Conservation (phyloP, 148 eudicot genomes). For the Camellia granthamiana region DNA sequence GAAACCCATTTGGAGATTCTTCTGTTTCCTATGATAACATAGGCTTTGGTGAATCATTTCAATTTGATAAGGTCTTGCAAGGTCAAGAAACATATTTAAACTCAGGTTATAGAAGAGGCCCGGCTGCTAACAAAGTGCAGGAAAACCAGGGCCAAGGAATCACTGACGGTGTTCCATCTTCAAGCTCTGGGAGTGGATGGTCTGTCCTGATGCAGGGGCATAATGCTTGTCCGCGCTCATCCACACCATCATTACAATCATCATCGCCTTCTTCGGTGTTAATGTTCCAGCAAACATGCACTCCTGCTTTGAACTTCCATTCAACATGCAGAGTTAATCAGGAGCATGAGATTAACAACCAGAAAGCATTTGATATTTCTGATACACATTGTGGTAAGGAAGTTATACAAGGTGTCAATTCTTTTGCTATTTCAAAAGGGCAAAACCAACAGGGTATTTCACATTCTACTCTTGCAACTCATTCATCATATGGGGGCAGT, state of each 20-base stretch:
- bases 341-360: slow-evolving; percentile 10
- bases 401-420: slow-evolving; percentile 13
- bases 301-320: slow-evolving; percentile 9
- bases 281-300: slow-evolving; percentile 50
- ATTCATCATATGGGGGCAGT: slow-evolving; percentile 23
- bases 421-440: slow-evolving; percentile 13
- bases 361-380: slow-evolving; percentile 16
- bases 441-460: slow-evolving; percentile 16
- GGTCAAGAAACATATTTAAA: slow-evolving; percentile 86
- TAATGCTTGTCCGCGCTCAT: slow-evolving; percentile 17
- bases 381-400: slow-evolving; percentile 11
- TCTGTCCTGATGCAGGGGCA: slow-evolving; percentile 21
- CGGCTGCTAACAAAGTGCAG: slow-evolving; percentile 22
- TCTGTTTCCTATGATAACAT: slow-evolving; percentile 31
- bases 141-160: slow-evolving; percentile 26
- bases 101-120: slow-evolving; percentile 22
- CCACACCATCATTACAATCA: slow-evolving; percentile 26
- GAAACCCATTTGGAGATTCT: slow-evolving; percentile 11
- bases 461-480: slow-evolving; percentile 21
- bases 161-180: slow-evolving; percentile 42
- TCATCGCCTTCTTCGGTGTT: slow-evolving; percentile 71
- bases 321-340: slow-evolving; percentile 8
- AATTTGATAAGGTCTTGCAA: slow-evolving; percentile 93
- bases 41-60: slow-evolving; percentile 52
- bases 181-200: slow-evolving; percentile 45